Percentiles rank a stretch among this genome's conserved stretches.
phyloP scores from a whole-genome alignment of 805 yeast species.

The Pichia exigua region DNA sequence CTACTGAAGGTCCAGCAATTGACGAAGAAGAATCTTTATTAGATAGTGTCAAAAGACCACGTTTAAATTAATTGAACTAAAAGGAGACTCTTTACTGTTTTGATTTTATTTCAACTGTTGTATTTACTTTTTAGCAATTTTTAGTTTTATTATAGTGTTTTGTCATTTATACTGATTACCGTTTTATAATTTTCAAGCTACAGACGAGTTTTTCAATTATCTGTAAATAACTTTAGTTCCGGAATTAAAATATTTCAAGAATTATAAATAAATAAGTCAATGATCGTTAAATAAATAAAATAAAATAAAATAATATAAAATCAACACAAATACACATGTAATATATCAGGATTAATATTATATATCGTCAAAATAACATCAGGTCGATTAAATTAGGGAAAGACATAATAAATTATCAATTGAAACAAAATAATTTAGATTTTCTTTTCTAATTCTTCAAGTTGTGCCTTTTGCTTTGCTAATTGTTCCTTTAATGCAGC shows the following conservation, averaged over 20 bases:
- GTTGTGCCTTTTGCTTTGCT: slow-evolving; percentile 61
- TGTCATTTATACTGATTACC: neutral
- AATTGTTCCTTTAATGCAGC: slow-evolving; percentile 67
- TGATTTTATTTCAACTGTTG: neutral
- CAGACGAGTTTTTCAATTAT: neutral
- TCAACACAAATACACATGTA: neutral
- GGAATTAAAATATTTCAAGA: neutral
- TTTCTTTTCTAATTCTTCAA: slow-evolving; percentile 40
- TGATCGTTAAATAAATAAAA: neutral
- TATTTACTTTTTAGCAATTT: neutral
- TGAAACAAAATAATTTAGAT: slow-evolving; percentile 6
- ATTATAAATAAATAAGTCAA: neutral
- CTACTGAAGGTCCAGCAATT: slow-evolving; percentile 27
- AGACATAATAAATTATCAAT: neutral
- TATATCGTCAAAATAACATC: neutral
- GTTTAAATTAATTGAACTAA: slow-evolving; percentile 15
- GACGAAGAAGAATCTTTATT: slow-evolving; percentile 24
- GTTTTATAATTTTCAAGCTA: neutral
- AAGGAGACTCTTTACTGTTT: neutral
- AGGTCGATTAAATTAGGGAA: neutral
- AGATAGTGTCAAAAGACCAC: slow-evolving; percentile 29
- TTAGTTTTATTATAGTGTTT: neutral
- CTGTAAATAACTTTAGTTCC: neutral
- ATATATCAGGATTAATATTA: neutral
- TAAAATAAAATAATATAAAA: neutral